phyloP scores from a whole-genome alignment of 1,284 basidiomycete genomes.

The Microbotryomycetes sp. region DNA sequence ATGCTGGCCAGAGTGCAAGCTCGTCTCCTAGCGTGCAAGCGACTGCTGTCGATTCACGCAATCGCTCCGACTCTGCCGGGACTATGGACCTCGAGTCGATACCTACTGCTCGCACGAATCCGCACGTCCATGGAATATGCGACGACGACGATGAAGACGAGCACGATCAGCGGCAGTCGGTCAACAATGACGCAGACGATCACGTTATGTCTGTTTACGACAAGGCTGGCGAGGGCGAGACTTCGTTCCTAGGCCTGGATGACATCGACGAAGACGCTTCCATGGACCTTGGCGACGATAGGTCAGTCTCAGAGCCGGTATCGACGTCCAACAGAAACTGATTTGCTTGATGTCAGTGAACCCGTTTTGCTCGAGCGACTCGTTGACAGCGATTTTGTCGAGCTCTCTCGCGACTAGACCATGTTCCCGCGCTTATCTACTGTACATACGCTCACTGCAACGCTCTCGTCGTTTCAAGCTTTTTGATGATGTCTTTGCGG shows the following conservation, averaged over 20 bases:
- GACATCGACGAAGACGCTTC: not conserved
- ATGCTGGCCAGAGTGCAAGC: not conserved
- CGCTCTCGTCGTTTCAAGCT: too few species aligned
- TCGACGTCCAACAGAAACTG: not conserved
- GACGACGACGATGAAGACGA: not conserved
- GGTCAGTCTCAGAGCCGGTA: not conserved
- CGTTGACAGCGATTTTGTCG: constrained; percentile 13
- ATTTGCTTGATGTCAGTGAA: not conserved
- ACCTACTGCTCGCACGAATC: not conserved
- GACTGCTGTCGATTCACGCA: not conserved
- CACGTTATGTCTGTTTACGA: not conserved
- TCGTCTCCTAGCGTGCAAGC: not conserved
- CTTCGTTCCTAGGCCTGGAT: not conserved
- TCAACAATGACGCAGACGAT: not conserved
- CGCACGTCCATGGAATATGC: not conserved
- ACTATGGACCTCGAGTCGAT: not conserved
- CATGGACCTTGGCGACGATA: constrained; percentile 1
- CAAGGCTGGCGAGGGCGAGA: not conserved
- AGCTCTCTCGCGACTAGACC: constrained; percentile 1
- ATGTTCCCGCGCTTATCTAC: not conserved
- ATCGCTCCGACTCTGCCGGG: not conserved
- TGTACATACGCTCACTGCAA: too few species aligned
- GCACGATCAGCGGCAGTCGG: not conserved
- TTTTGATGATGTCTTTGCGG: too few species aligned
- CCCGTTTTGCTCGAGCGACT: not conserved